These are phyloP conservation scores for Thelephora ganbajun DNA, from an alignment of 768 basidiomycete genomes.

Conservation along the genomic window DNA sequence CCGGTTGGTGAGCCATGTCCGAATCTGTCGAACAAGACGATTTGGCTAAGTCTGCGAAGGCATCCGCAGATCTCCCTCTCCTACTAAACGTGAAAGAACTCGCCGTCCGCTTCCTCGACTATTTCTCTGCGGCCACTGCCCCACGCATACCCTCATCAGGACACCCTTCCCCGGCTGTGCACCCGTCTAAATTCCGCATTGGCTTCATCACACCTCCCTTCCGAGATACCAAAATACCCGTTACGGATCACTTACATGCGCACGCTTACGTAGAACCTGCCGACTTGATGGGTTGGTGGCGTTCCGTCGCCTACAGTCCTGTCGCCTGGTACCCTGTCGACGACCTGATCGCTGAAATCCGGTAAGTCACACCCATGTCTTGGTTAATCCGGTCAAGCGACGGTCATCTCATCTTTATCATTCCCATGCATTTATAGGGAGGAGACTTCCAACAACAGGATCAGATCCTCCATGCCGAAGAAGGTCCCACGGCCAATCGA, in stretches of 20 bases:
- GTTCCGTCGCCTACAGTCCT: slow-evolving; percentile 49
- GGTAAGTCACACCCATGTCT: slow-evolving; percentile 27
- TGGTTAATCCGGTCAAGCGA: not conserved
- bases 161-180: slow-evolving; percentile 4
- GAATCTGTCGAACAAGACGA: not conserved
- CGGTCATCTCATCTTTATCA: slow-evolving; percentile 2
- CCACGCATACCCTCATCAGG: not conserved
- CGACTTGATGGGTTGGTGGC: slow-evolving; percentile 62
- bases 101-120: slow-evolving; percentile 37
- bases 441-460: slow-evolving; percentile 67
- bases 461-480: slow-evolving; percentile 38
- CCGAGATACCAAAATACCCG: slow-evolving; percentile 63
- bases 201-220: slow-evolving; percentile 74
- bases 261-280: slow-evolving; percentile 58
- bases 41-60: slow-evolving; percentile 25
- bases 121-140: slow-evolving; percentile 22
- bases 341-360: slow-evolving; percentile 70
- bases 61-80: slow-evolving; percentile 61
- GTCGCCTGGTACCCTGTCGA: slow-evolving; percentile 67
- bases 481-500: slow-evolving; percentile 54
- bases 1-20: slow-evolving; percentile 36
- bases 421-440: slow-evolving; percentile 36
- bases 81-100: slow-evolving; percentile 49
- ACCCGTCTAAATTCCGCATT: slow-evolving; percentile 35
- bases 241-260: slow-evolving; percentile 66